Evolutionary conservation across 306 rosid genomes (phyloP).

Genomic region (Cucumis melo): DNA sequence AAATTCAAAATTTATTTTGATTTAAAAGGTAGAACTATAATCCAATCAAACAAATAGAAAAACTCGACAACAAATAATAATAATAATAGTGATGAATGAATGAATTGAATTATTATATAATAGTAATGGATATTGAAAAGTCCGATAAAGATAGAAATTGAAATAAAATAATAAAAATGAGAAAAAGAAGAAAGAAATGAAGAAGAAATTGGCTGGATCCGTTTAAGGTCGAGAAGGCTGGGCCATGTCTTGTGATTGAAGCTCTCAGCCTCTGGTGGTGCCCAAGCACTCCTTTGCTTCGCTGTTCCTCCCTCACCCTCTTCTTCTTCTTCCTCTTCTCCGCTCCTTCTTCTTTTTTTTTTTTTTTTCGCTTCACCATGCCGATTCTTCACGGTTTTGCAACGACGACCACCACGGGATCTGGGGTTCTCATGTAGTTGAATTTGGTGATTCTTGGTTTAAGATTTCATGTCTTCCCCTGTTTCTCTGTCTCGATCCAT

Average conservation of each 20-base stretch:
- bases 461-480: slow-evolving; percentile 1
- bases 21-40: too few relatives aligned
- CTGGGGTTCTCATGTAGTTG: background rate
- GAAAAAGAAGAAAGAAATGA: background rate
- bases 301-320: background rate
- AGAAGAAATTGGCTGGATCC: slow-evolving; percentile 5
- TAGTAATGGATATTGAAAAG: background rate
- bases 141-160: background rate
- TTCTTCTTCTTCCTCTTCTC: background rate
- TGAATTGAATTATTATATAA: too few relatives aligned
- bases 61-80: background rate
- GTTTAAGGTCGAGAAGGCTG: slow-evolving; percentile 1
- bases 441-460: slow-evolving; percentile 10
- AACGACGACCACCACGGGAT: slow-evolving; percentile 6
- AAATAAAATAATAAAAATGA: background rate
- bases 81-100: too few relatives aligned
- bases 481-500: slow-evolving; percentile 18
- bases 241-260: background rate
- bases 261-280: background rate
- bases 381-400: slow-evolving; percentile 5
- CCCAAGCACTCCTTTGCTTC: slow-evolving; percentile 1
- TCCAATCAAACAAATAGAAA: background rate
- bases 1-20: too few relatives aligned
- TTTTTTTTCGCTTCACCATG: background rate
- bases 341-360: too few relatives aligned